Evolutionary conservation across 495 filamentous ascomycete genomes (phyloP), one percentile per base, ranked within the genome.

Genomic region (Penicillium canariense): DNA sequence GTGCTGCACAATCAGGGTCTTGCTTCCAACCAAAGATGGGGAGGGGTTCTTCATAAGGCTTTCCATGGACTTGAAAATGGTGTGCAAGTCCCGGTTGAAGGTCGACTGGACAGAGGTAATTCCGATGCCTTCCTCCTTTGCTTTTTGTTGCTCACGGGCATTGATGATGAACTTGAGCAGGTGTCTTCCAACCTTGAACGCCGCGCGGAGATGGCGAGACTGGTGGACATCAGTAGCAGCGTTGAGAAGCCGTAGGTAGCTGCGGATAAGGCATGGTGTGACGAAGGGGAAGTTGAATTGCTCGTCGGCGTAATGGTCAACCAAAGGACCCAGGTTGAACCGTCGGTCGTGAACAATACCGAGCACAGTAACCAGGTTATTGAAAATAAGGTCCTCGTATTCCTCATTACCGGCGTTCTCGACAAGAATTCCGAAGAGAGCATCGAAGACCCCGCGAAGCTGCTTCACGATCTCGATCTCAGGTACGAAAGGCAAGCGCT

Each of bases 381-480:
- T 87, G 71, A 99, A 97, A 26, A 96, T 86, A 36, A 96, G 73
- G 68, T 99, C 91, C 56, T 97, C 94, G 50, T 89, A 87, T 57
- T 96, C 91, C 52, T 95, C 89, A 50, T 91, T 89, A 4, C 90
- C 90, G 10, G 90, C 81, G 65, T 96, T 85, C 58, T 95, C 90
- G 10, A 94, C 86, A 25, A 97, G 69, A 31, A 97, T 91, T 8
- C 89, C 85, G 62, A 99, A 99, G 11, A 97, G 80, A 8, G 91
- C 85, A 66, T 96, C 90, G 60, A 99, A 87, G 12, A 99, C 92
- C 63, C 96, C 87, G 54, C 81, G 84, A 8, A 97, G 74, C 46
- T 96, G 80, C 71, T 97, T 99, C 53, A 97, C 94, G 23, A 97
- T 89, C 71, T 99, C 94, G 46, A 97, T 96, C 67, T 99, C 94